Conservation (phyloP, 495 filamentous ascomycete species). For the Aspergillus heteromorphus region DNA sequence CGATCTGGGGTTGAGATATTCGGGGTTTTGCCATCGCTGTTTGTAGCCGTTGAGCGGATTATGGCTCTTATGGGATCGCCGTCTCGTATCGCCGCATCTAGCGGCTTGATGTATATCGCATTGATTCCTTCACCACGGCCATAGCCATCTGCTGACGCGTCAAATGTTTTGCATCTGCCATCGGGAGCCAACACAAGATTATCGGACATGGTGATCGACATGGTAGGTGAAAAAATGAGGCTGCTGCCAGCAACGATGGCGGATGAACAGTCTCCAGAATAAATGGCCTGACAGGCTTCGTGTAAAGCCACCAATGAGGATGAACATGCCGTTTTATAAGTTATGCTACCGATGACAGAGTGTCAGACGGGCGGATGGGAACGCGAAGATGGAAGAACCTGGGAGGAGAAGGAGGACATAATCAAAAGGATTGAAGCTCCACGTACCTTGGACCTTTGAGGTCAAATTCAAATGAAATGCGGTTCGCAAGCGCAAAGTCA, state of each 20-base stretch:
- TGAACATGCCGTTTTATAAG: conserved; percentile 36
- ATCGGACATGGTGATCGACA: conserved; percentile 22
- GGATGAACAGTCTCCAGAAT: conserved; percentile 29
- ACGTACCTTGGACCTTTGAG: conserved; percentile 22
- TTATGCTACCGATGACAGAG: conserved; percentile 13
- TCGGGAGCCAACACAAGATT: conserved; percentile 15
- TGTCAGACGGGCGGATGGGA: not conserved
- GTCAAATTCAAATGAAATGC: conserved; percentile 32
- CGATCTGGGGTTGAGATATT: not conserved
- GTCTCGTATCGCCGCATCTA: conserved; percentile 25
- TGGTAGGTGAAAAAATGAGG: conserved; percentile 30
- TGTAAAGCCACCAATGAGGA: conserved; percentile 28
- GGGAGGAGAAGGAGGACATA: not conserved
- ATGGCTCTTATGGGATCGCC: conserved; percentile 33
- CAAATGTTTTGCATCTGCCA: conserved; percentile 50
- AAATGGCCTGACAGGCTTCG: conserved; percentile 28
- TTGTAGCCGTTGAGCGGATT: conserved; percentile 28
- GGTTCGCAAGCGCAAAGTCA: conserved; percentile 16
- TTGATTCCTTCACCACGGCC: conserved; percentile 51
- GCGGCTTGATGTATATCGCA: conserved; percentile 28
- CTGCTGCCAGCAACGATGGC: conserved; percentile 38
- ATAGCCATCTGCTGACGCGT: conserved; percentile 56
- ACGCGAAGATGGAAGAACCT: not conserved
- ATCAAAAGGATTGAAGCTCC: not conserved
- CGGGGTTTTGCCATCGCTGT: conserved; percentile 25